Conservation (phyloP, 805 yeast genomes). For the Candida alai region DNA sequence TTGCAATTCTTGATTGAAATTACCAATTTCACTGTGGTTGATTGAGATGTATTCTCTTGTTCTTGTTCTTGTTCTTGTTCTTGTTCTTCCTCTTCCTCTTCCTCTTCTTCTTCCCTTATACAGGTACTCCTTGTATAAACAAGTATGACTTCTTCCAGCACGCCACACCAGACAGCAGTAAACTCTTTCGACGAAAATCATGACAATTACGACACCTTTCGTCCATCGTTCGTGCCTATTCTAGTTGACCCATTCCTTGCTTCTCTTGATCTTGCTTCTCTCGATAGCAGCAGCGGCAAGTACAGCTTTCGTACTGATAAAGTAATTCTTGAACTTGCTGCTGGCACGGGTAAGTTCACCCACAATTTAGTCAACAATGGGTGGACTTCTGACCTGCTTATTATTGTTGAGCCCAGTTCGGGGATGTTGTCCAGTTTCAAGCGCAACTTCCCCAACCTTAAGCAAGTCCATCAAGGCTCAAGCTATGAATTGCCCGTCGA, state of each 20-base stretch:
- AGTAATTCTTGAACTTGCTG: conserved; percentile 48
- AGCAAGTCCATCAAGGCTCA: conserved; percentile 32
- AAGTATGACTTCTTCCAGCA: too few species aligned
- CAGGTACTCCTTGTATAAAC: too few species aligned
- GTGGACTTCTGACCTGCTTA: conserved; percentile 30
- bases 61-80: too few species aligned
- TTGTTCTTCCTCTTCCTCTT: too few species aligned
- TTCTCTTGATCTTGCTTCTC: conserved; percentile 27
- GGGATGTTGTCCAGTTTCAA: conserved; percentile 54
- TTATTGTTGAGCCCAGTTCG: conserved; percentile 51
- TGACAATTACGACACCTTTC: conserved; percentile 44
- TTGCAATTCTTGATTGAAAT: too few species aligned
- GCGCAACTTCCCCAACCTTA: conserved; percentile 43
- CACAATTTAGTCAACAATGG: conserved; percentile 37
- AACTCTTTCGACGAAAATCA: conserved; percentile 52
- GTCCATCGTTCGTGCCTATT: conserved; percentile 46
- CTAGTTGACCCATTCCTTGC: conserved; percentile 43
- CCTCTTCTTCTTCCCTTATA: too few species aligned
- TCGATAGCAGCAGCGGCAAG: conserved; percentile 5
- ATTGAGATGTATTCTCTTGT: too few species aligned
- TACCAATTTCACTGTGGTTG: too few species aligned
- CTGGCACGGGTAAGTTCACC: conserved; percentile 66
- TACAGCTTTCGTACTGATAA: conserved; percentile 18
- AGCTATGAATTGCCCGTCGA: conserved; percentile 45
- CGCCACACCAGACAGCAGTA: conserved; percentile 38